Base-by-base conservation (phyloP, 768 basidiomycete species). In the Boletus rubroflammeus region DNA sequence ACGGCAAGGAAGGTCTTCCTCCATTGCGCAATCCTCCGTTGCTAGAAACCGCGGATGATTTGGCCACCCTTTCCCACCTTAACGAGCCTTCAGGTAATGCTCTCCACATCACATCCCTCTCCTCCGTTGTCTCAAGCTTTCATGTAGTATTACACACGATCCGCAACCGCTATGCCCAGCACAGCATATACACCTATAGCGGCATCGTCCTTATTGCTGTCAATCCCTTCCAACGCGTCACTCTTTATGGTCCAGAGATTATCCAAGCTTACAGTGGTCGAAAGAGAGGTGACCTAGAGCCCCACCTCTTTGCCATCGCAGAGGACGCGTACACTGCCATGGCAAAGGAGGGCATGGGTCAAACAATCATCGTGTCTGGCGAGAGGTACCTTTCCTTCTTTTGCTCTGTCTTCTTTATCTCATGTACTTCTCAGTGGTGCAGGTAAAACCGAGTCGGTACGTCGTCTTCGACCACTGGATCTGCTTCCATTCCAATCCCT, bases 271-370 rank as follows among this genome's bases (percentile, higher is more conserved):
- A 99, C 71, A 89, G 88, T 57, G 94, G 93, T 50, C 77, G 93
- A 49, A 84, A 84, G 66, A 86, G 94, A 70, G 96, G 96, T 38
- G 97, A 98, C 56, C 78, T 98, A 34, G 97, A 98, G 66, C 97
- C 97, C 2, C 97, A 99, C 76, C 71, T 99, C 59, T 99, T 98
- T 72, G 97, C 97, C 21, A 99, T 99, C 62, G 97, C 97, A 10
- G 97, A 99, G 73, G 97, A 98, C 77, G 97, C 97, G 56, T 93
- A 98, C 70, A 95, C 94, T 13, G 91, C 92, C 51, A 98, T 98
- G 97, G 82, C 91, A 58, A 87, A 88, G 69, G 88, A 98, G 63
- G 83, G 90, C 56, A 84, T 87, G 73, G 95, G 98, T 57, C 97
- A 99, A 74, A 99, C 97, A 5, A 98, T 99, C 67, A 97, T 99